A percentile compares a stretch with the other conserved stretches of the same genome.
These are phyloP conservation scores for Aquilaria agallochum DNA, from an alignment of 441 rosid species.

Conservation along the genomic window DNA sequence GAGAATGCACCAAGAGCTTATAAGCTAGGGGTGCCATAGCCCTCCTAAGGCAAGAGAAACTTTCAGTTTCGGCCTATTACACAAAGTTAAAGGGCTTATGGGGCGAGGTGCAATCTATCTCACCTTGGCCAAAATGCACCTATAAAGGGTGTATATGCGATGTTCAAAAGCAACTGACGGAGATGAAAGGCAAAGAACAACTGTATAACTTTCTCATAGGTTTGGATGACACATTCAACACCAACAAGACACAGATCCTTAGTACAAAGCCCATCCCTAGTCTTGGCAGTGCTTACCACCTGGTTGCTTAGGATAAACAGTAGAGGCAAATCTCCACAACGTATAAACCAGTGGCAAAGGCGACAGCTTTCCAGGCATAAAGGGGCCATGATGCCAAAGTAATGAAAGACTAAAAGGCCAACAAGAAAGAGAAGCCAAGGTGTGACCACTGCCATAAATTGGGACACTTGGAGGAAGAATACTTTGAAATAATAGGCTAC, in stretches of 20 bases:
- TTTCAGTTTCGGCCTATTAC: too few relatives aligned
- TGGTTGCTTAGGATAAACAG: not conserved
- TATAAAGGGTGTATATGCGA: not conserved
- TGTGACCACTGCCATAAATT: too few relatives aligned
- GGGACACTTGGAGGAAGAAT: too few relatives aligned
- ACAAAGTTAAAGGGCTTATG: too few relatives aligned
- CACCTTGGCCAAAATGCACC: not conserved
- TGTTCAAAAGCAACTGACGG: too few relatives aligned
- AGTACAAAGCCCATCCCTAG: not conserved
- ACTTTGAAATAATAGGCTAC: not conserved
- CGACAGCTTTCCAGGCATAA: not conserved
- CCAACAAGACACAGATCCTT: not conserved
- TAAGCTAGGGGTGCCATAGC: not conserved
- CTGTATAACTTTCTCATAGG: not conserved
- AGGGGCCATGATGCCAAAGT: not conserved
- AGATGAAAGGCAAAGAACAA: not conserved
- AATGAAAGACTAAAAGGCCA: not conserved
- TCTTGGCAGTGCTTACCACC: not conserved
- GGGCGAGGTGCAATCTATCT: not conserved
- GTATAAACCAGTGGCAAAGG: not conserved
- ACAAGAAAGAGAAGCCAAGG: too few relatives aligned
- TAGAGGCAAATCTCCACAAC: not conserved
- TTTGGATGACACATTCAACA: not conserved
- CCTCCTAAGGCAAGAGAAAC: not conserved
- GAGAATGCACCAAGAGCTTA: too few relatives aligned